Conservation (phyloP, 345 rosid species). For the Euphorbia lathyris region DNA sequence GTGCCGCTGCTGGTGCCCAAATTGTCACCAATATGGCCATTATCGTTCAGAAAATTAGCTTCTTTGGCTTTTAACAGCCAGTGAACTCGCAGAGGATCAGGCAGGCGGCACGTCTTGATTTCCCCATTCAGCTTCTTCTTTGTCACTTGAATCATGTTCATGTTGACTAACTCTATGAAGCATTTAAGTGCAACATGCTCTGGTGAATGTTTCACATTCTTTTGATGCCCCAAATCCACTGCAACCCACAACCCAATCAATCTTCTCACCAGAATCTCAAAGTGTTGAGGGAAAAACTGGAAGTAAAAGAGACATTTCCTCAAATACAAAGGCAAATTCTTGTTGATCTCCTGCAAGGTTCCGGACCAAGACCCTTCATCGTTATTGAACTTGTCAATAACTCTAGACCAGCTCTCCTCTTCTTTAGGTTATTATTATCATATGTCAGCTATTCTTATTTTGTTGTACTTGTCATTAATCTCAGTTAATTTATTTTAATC, state of each 20-base stretch:
- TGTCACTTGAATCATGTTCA: slow-evolving; percentile 19
- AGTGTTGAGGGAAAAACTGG: slow-evolving; percentile 17
- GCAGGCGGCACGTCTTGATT: slow-evolving; percentile 18
- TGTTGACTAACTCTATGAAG: slow-evolving; percentile 14
- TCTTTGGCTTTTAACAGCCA: slow-evolving; percentile 14
- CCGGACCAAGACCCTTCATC: neutral
- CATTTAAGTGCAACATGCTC: slow-evolving; percentile 12
- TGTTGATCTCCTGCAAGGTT: neutral
- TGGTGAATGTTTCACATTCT: neutral
- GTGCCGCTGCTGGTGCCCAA: neutral
- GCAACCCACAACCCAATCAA: slow-evolving; percentile 26
- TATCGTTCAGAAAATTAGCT: slow-evolving; percentile 6
- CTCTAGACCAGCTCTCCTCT: neutral
- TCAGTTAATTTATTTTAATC: no score
- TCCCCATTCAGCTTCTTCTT: slow-evolving; percentile 21
- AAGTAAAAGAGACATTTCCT: slow-evolving; percentile 24
- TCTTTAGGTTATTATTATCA: no score
- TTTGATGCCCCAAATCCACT: slow-evolving; percentile 18
- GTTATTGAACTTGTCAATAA: neutral
- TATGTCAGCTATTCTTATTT: no score
- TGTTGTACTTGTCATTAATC: no score
- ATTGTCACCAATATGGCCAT: no score
- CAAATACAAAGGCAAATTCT: slow-evolving; percentile 10
- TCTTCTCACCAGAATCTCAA: slow-evolving; percentile 19
- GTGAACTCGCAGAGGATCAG: slow-evolving; percentile 6